Evolutionary conservation across 2,329 filamentous ascomycete genomes (phyloP).

Genomic region (Colletotrichum lini): DNA sequence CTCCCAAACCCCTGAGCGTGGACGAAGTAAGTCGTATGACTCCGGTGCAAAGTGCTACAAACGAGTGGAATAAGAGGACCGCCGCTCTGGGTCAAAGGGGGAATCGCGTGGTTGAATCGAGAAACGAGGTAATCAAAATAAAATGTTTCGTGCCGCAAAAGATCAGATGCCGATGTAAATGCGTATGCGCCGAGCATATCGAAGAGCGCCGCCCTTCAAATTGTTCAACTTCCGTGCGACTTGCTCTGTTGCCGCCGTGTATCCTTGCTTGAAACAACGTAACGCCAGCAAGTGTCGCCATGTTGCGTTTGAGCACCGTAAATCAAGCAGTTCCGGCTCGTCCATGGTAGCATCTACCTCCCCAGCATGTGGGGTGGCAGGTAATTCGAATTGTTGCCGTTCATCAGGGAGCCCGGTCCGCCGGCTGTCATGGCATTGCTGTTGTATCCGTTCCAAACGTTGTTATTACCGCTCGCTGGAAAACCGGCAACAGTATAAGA

Average conservation of each 20-base stretch:
- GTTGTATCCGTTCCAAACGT: constrained; percentile 40
- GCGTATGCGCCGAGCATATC: constrained; percentile 28
- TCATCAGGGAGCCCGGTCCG: constrained; percentile 44
- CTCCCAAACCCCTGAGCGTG: constrained; percentile 7
- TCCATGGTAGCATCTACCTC: constrained; percentile 42
- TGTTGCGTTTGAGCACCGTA: background rate
- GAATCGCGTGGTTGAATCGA: constrained; percentile 16
- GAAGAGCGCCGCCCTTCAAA: constrained; percentile 6
- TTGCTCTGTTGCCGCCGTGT: constrained; percentile 18
- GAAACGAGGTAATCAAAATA: background rate
- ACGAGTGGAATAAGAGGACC: background rate
- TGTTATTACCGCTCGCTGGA: constrained; percentile 43
- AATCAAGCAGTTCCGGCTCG: background rate
- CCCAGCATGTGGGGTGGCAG: constrained; percentile 54
- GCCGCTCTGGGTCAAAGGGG: constrained; percentile 5
- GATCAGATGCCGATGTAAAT: constrained; percentile 37
- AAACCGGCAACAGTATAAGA: constrained; percentile 42
- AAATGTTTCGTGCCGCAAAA: background rate
- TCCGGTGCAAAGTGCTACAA: constrained; percentile 9
- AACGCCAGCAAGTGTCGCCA: constrained; percentile 22
- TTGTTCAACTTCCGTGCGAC: constrained; percentile 9
- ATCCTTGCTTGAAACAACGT: constrained; percentile 28
- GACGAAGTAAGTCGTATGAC: constrained; percentile 8
- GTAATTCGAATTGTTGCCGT: constrained; percentile 45
- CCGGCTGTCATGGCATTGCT: constrained; percentile 39